Evolutionary conservation across 2,329 filamentous ascomycete genomes (phyloP), one percentile per base, ranked within the genome.

Genomic region (Aspergillus ochraceus): DNA sequence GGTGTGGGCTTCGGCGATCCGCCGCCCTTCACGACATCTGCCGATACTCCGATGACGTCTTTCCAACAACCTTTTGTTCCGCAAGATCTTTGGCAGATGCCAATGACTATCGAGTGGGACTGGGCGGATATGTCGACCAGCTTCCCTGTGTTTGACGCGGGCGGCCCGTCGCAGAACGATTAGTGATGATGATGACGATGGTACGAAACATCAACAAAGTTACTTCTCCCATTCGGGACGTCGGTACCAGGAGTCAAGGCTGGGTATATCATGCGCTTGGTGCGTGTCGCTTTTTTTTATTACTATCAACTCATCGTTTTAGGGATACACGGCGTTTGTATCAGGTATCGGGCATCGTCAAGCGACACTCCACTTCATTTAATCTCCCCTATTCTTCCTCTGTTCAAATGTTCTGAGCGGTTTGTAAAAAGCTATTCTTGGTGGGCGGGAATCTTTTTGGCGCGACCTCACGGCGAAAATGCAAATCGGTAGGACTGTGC

Each of bases 21-120:
- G 57, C 64, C 67, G 9, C 61, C 71, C 6, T 73, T 74, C 54
- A 65, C 70, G 5, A 61, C 68, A 17, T 62, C 70, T 32, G 68
- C 66, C 20, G 68, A 72, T 32, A 70, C 72, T 11, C 69, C 71
- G 57, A 71, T 78, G 39, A 74, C 77, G 12, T 70, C 81, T 19
- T 92, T 93, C 71, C 89, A 93, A 69, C 90, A 96, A 66, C 93
- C 93, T 0, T 89, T 97, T 69, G 86, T 98, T 22, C 94, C 95
- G 4, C 92, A 94, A 68, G 95, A 98, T 76, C 77, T 98, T 26
- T 99, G 95, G 87, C 90, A 94, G 74, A 88, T 98, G 86, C 93
- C 94, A 1, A 96, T 97, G 88, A 96, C 91, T 2, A 83, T 98
- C 22, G 94, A 98, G 72, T 97, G 93, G 92, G 92, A 90, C 65